Conservation (phyloP, 768 basidiomycete genomes). For the Lentinula guzmanii region DNA sequence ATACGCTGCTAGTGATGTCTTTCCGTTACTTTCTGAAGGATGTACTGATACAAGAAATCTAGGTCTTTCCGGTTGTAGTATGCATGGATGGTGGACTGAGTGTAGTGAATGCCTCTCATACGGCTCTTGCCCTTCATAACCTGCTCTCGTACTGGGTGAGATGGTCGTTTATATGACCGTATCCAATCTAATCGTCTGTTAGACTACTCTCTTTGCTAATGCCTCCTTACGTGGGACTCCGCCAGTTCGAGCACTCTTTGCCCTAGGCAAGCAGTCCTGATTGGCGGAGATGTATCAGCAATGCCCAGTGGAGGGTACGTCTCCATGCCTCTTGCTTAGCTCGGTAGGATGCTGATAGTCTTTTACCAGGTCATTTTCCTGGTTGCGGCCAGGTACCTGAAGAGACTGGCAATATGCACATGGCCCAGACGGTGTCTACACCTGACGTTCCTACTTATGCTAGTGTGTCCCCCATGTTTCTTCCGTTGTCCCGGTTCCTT, state of each 20-base stretch:
- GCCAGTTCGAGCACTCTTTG: slow-evolving; percentile 63
- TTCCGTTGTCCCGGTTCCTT: background rate
- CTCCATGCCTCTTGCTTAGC: background rate
- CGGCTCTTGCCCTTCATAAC: slow-evolving; percentile 72
- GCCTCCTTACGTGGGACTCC: slow-evolving; percentile 61
- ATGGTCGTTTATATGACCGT: background rate
- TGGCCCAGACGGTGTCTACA: background rate
- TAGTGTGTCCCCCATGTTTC: background rate
- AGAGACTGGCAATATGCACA: slow-evolving; percentile 72
- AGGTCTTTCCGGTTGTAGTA: slow-evolving; percentile 56
- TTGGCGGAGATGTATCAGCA: slow-evolving; percentile 66
- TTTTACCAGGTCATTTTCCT: slow-evolving; percentile 51
- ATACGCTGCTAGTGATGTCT: slow-evolving; percentile 41
- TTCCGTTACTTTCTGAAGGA: background rate
- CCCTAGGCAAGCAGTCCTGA: slow-evolving; percentile 63
- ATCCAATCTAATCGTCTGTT: slow-evolving; percentile 5
- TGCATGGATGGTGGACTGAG: slow-evolving; percentile 56
- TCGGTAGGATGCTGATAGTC: background rate
- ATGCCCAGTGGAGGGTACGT: slow-evolving; percentile 71
- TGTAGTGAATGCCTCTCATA: slow-evolving; percentile 70
- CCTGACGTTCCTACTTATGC: background rate
- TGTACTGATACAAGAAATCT: background rate
- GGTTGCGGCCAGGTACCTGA: slow-evolving; percentile 56
- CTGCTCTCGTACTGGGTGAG: slow-evolving; percentile 74
- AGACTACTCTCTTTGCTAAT: slow-evolving; percentile 74